These are phyloP conservation scores for Gillenia trifoliata DNA, from an alignment of 306 rosid species.

Conservation along the genomic window DNA sequence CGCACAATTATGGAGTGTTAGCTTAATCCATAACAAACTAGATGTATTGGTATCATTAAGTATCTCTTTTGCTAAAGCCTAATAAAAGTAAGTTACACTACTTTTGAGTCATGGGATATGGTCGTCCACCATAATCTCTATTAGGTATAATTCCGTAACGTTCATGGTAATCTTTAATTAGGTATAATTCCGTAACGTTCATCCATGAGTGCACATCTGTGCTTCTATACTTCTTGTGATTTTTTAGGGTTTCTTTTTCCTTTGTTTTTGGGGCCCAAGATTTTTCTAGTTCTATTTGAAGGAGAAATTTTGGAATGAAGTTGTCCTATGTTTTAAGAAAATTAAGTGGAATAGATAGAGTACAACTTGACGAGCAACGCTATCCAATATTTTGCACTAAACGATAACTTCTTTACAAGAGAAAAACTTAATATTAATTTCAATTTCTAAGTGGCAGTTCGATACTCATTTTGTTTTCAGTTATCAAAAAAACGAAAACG, in stretches of 20 bases:
- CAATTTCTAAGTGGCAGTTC: neutral
- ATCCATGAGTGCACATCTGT: neutral
- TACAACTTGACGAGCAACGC: too few species aligned
- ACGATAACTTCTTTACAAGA: neutral
- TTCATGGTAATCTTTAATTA: neutral
- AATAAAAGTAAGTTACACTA: neutral
- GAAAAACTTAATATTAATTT: neutral
- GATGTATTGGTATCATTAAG: neutral
- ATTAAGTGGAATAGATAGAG: neutral
- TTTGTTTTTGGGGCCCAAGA: neutral
- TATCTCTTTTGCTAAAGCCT: neutral
- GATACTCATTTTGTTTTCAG: too few species aligned
- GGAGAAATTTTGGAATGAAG: too few species aligned
- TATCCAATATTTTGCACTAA: neutral
- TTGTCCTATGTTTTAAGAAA: neutral
- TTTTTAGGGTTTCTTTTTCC: neutral
- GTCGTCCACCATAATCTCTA: neutral
- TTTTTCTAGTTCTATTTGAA: neutral
- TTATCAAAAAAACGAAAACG: too few species aligned
- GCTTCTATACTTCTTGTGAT: neutral
- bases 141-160: neutral
- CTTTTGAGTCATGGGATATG: neutral
- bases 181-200: neutral
- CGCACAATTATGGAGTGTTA: neutral
- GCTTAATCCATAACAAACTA: neutral